Percentiles rank a stretch among this genome's conserved stretches.
Evolutionary conservation across 192 early-diverging fungal species (phyloP).

Genomic region (Podila epigama): DNA sequence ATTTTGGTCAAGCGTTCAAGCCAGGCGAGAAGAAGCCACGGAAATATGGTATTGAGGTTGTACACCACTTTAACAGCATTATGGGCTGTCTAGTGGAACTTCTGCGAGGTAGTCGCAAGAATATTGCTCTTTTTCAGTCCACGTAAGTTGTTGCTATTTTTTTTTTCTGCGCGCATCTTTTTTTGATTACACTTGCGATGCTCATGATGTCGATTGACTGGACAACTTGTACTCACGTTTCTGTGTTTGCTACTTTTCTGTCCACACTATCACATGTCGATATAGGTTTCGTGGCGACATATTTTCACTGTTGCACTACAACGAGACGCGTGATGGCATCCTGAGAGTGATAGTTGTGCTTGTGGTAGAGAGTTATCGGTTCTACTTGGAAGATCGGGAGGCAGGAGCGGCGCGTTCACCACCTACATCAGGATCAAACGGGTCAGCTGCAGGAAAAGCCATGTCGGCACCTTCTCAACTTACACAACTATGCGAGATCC

Average conservation of each 20-base stretch:
- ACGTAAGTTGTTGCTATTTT: slow-evolving; percentile 56
- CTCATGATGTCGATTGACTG: neutral
- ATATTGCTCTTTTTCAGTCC: slow-evolving; percentile 55
- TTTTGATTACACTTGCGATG: neutral
- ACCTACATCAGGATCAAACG: slow-evolving; percentile 7
- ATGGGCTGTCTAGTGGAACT: slow-evolving; percentile 58
- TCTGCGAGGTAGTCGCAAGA: slow-evolving; percentile 46
- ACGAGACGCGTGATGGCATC: slow-evolving; percentile 59
- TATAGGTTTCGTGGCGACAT: slow-evolving; percentile 59
- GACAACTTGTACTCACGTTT: neutral
- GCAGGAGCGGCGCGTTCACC: slow-evolving; percentile 11
- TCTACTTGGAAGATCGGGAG: slow-evolving; percentile 41
- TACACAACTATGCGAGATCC: slow-evolving; percentile 63
- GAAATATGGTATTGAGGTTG: slow-evolving; percentile 54
- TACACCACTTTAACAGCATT: slow-evolving; percentile 62
- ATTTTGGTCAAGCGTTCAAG: slow-evolving; percentile 44
- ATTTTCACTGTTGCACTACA: slow-evolving; percentile 62
- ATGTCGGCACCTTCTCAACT: slow-evolving; percentile 57
- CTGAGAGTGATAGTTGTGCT: slow-evolving; percentile 57
- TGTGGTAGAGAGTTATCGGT: slow-evolving; percentile 51
- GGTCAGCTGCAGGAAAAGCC: slow-evolving; percentile 15
- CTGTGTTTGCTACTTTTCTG: neutral
- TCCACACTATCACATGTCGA: neutral
- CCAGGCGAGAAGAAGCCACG: slow-evolving; percentile 21
- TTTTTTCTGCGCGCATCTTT: too few relatives aligned